Evolutionary conservation across 176 grass and related monocot genomes (phyloP), one percentile per base, ranked within the genome.

Genomic region (Oryza australiensis): DNA sequence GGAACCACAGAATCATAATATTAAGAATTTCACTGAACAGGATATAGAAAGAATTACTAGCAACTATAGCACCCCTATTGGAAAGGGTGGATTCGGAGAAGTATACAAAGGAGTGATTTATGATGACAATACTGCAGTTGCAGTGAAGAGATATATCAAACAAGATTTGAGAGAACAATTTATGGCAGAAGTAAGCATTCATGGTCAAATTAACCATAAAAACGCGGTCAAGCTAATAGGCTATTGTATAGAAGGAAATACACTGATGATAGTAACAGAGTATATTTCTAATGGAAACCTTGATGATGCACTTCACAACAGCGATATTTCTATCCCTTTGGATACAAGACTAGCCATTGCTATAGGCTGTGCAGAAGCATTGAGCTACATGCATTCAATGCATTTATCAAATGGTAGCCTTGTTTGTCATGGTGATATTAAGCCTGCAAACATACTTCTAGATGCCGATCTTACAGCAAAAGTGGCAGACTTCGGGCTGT

Each of bases 281-380:
- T 85, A 65, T 23, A 79, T 85, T n/a, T 65, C 75, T 16, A 29
- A 38, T 23, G 83, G 83, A 48, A 85, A 78, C 67, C 74, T 84
- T 0, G 38, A 70, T 12, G 82, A 70, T 20, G 30, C 43, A 26
- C 82, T 84, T 18, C 83, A 85, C 66, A 7, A 26, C n/a, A 73
- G 27, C 1, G 45, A 15, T 15, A 48, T 48, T 48, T 15, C 45
- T 4, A 15, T 48, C 45, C 13, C 45, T 48, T 48, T 48, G 45
- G 13, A 15, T 48, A 48, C 45, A 48, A 48, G 45, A 48, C 13
- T 48, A 3, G 45, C 0, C 45, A 48, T 48, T 48, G 45, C 45
- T 48, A 48, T 48, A 15, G 45, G 45, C 3, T 48, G 45, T 5
- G 45, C 45, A 48, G 45, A 48, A 48, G 45, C 45, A 48, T 15